Conservation (phyloP, 345 rosid genomes). For the Punica granatum region DNA sequence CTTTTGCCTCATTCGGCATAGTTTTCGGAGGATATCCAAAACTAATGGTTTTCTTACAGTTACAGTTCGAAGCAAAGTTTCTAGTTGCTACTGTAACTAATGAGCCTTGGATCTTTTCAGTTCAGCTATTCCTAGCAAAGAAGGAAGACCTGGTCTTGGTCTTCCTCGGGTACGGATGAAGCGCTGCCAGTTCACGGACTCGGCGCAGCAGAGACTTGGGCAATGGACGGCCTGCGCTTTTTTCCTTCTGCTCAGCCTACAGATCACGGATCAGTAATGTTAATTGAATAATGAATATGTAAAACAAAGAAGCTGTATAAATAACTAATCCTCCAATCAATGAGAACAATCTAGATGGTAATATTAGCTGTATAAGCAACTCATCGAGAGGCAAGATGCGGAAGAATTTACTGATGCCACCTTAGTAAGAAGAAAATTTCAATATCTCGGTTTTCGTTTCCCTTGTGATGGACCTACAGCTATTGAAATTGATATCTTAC, state of each 20-base stretch:
- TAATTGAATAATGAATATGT: neutral
- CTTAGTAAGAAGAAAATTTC: neutral
- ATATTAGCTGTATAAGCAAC: neutral
- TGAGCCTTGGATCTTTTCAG: neutral
- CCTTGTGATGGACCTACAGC: no score
- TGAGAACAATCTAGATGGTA: neutral
- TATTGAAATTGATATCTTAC: no score
- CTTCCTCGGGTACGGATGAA: conserved; percentile 66
- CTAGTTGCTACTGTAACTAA: neutral
- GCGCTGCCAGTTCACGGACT: conserved; percentile 56
- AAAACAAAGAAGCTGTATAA: neutral
- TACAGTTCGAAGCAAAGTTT: neutral
- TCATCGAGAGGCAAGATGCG: neutral
- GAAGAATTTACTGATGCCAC: neutral
- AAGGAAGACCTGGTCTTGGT: conserved; percentile 10
- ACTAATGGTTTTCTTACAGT: conserved; percentile 7
- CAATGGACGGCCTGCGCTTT: conserved; percentile 30
- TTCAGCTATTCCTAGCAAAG: conserved; percentile 13
- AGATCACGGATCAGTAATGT: neutral
- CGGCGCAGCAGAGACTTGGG: conserved; percentile 52
- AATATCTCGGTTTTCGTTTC: no score
- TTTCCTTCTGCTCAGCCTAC: conserved; percentile 45
- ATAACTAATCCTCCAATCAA: neutral
- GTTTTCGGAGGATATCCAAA: neutral
- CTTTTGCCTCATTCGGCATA: neutral